A percentile compares a stretch with the other conserved stretches of the same genome.
Conservation (phyloP, 148 eudicot genomes). For the Silene latifolia region DNA sequence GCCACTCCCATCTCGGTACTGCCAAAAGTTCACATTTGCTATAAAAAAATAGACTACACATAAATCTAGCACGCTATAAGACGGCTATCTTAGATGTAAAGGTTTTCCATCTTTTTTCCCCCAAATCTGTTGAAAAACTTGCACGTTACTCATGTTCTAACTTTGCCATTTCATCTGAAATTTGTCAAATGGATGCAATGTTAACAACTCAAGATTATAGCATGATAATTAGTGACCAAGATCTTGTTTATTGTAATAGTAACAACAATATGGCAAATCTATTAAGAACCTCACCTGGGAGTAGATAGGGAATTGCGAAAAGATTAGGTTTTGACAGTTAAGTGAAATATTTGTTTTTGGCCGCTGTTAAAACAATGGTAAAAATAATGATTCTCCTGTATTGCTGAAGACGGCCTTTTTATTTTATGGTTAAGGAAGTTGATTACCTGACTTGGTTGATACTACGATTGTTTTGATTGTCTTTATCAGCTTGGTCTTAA, state of each 20-base stretch:
- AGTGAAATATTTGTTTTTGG: neutral
- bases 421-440: neutral
- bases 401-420: neutral
- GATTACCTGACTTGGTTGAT: neutral
- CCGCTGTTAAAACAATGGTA: neutral
- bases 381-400: neutral
- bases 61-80: no score
- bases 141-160: neutral
- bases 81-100: no score
- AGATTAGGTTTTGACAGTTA: constrained; percentile 1
- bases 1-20: no score
- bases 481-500: neutral
- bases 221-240: neutral
- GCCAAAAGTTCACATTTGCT: no score
- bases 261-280: neutral
- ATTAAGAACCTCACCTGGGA: neutral
- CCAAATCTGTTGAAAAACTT: neutral
- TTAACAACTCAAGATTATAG: neutral
- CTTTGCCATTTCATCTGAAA: neutral
- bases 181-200: neutral
- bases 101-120: no score
- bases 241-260: neutral
- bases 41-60: no score
- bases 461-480: neutral
- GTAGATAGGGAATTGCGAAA: neutral